A percentile compares a stretch with the other conserved stretches of the same genome.
Evolutionary conservation across 441 rosid species (phyloP).

Genomic region (Omphalea diandra): DNA sequence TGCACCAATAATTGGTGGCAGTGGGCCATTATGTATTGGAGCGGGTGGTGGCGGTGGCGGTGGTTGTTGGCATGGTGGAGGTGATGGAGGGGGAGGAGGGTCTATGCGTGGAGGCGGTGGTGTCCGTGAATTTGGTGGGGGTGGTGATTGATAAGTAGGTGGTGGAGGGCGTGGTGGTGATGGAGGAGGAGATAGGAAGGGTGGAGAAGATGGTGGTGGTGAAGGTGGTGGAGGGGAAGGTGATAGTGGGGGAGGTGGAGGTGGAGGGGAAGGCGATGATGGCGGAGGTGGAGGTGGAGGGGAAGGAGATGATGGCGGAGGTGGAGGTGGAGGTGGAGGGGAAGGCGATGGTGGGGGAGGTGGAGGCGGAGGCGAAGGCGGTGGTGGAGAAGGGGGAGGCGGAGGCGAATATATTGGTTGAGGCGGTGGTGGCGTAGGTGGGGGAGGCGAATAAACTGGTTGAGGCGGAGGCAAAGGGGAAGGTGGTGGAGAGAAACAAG

Average conservation of each 20-base stretch:
- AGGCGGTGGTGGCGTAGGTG: constrained; percentile 33
- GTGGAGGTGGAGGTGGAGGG: constrained; percentile 13
- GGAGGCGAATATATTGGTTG: constrained; percentile 19
- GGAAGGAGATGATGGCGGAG: constrained; percentile 17
- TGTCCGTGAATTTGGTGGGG: constrained; percentile 31
- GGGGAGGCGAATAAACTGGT: neutral
- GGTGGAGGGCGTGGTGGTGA: constrained; percentile 23
- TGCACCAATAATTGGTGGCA: constrained; percentile 31
- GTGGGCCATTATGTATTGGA: constrained; percentile 36
- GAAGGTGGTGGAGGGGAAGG: constrained; percentile 28
- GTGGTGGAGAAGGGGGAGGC: neutral
- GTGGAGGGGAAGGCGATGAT: neutral
- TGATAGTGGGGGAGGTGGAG: neutral
- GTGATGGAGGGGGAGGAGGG: constrained; percentile 27
- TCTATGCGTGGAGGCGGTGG: neutral
- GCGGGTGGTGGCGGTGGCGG: constrained; percentile 28
- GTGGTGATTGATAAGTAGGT: constrained; percentile 23
- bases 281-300: constrained; percentile 21
- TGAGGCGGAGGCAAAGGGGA: constrained; percentile 9
- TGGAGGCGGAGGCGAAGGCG: constrained; percentile 25
- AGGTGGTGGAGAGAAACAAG: constrained; percentile 13
- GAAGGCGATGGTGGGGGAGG: constrained; percentile 22
- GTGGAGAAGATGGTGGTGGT: constrained; percentile 8
- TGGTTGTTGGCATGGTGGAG: constrained; percentile 2
- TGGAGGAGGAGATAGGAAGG: neutral